Evolutionary conservation across 345 rosid species (phyloP), one percentile per base, ranked within the genome.

Genomic region (Eucalyptus curtisii): DNA sequence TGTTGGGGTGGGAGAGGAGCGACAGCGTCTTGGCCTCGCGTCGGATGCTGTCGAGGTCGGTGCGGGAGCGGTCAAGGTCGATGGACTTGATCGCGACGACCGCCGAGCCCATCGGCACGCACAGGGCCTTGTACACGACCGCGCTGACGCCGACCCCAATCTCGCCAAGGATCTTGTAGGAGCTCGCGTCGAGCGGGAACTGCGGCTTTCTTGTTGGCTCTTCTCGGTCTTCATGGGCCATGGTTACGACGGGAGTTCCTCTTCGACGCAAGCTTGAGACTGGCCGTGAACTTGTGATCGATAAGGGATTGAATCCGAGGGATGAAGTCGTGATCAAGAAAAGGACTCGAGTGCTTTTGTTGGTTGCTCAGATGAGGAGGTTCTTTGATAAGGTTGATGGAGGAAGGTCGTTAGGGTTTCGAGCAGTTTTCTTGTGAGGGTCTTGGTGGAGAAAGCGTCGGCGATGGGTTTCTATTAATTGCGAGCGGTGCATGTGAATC

Each of bases 21-120:
- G 96, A 93, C 95, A 96, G 92, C 44, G 94, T 97, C 92, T 96
- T 97, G 93, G 92, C 93, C 92, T 96, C 98, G 8, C 96, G 92
- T 24, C 98, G 93, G 76, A 97, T 81, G 81, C 90, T 92, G 84
- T 96, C 98, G 14, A 97, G 91, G 88, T 96, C 96, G 3, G 96
- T 92, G 1, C 95, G 90, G 66, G 96, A 91, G 71, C 89, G 93
- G 88, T 96, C 99, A 40, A 97, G 96, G 90, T 97, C 93, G 52
- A 97, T 96, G 88, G 97, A 92, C 91, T 97, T 97, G 88, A 96
- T 96, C 76, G 99, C 99, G 5, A 97, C 99, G 2, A 92, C 71
- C 4, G 89, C 88, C 5, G 96, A 94, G 76, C 93, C 94, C 91
- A 91, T 80, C 1, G 97, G 97, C 15, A 95, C 76, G 88, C 99